Percentiles rank a stretch among this genome's conserved stretches.
Evolutionary conservation across 345 rosid genomes (phyloP).

Genomic region (Euphorbia tirucalli): DNA sequence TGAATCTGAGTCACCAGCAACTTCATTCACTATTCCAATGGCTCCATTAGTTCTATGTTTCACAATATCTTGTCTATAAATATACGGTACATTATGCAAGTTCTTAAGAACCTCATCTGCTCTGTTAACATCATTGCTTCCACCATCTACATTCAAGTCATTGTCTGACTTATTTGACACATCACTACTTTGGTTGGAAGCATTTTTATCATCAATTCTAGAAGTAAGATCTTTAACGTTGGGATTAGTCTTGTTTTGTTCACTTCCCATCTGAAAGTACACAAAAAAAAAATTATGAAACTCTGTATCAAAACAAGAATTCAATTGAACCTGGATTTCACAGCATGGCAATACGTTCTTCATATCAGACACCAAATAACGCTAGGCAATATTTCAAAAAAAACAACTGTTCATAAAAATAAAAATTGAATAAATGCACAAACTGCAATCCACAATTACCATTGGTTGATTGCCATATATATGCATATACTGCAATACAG

Average conservation of each 20-base stretch:
- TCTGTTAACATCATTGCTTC: constrained; percentile 25
- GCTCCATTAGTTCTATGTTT: constrained; percentile 48
- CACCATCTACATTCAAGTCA: constrained; percentile 30
- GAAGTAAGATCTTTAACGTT: constrained; percentile 26
- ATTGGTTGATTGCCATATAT: neutral
- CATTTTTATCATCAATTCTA: constrained; percentile 18
- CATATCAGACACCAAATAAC: neutral
- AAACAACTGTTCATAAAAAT: too few species aligned
- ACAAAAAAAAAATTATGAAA: constrained; percentile 6
- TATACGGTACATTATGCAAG: constrained; percentile 37
- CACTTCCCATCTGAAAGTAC: constrained; percentile 55
- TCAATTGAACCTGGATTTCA: neutral
- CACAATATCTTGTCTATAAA: constrained; percentile 83
- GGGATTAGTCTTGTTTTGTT: constrained; percentile 36
- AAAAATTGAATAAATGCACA: too few species aligned
- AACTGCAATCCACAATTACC: neutral
- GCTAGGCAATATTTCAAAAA: neutral
- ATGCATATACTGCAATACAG: neutral
- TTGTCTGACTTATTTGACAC: constrained; percentile 21
- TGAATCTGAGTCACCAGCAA: constrained; percentile 91
- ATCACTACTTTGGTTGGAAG: constrained; percentile 27
- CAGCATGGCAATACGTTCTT: neutral
- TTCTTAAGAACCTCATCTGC: constrained; percentile 30
- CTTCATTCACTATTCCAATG: constrained; percentile 86
- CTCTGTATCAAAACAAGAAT: neutral